phyloP scores from a whole-genome alignment of 2,329 filamentous ascomycete species.

The Pseudogymnoascus sp. region DNA sequence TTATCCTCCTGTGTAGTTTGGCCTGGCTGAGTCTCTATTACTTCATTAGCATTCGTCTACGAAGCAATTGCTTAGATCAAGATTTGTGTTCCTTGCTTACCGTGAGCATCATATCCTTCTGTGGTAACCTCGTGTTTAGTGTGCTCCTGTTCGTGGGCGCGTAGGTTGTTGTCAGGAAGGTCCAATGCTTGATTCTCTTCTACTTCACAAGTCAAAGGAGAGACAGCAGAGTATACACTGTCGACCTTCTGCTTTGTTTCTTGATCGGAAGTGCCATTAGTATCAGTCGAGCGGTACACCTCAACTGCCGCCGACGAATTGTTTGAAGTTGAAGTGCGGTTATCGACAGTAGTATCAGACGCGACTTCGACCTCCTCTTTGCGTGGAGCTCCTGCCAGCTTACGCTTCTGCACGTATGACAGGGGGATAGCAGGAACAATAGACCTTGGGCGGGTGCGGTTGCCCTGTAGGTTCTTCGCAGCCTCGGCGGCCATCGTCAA shows the following conservation, averaged over 20 bases:
- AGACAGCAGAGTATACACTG: background rate
- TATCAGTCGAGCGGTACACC: background rate
- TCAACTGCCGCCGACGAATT: background rate
- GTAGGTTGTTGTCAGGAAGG: background rate
- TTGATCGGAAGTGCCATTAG: background rate
- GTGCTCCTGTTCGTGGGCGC: background rate
- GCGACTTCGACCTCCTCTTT: conserved; percentile 19
- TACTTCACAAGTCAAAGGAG: background rate
- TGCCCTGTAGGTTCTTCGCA: conserved; percentile 25
- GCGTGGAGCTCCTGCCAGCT: conserved; percentile 20
- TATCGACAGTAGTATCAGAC: background rate
- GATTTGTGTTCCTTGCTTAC: background rate
- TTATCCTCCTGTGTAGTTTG: conserved; percentile 2
- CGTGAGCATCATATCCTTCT: background rate
- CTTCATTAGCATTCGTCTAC: background rate
- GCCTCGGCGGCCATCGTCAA: conserved; percentile 24
- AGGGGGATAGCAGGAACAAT: conserved; percentile 28
- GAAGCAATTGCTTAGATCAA: background rate
- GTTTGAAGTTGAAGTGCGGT: conserved; percentile 4
- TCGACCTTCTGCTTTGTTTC: background rate
- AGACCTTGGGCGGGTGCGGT: conserved; percentile 21
- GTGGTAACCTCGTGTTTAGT: background rate
- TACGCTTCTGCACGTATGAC: conserved; percentile 26
- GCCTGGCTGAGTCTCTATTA: background rate
- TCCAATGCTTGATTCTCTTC: background rate